Base-by-base conservation (phyloP, 2,329 filamentous ascomycete species). In the Orbilia brochopaga region DNA sequence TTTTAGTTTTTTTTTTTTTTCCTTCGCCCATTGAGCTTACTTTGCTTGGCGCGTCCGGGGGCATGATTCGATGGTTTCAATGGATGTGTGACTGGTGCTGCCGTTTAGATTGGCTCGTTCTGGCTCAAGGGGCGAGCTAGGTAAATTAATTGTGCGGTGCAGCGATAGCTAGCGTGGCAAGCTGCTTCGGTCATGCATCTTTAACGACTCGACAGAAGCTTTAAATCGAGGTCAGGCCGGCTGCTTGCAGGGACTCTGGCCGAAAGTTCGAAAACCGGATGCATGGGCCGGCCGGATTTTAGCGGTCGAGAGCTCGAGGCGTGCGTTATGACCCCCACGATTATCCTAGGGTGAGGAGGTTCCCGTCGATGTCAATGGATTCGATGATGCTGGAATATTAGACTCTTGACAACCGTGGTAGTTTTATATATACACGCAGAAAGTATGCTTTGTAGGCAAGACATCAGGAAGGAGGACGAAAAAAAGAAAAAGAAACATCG, bases 41-140 rank as follows among this genome's bases (percentile, higher is more conserved):
- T 32, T 40, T n/a, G 27, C 57, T 51, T 42, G 17, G 44, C 46
- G 40, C 42, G 37, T 23, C 57, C 44, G 27, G 51, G 57, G 37
- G 37, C n/a, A 2, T 42, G 37, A 13, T 37, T 60, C 10, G 48
- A 52, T 48, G 44, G 57, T 27, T 60, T 35, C 50, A n/a, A 50
- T 40, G 40, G 35, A 42, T 69, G 65, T 62, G 65, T 69, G 64
- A 69, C 64, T 32, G 35, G 32, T 40, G 37, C 64, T 57, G 64
- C 52, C 37, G n/a, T 52, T 62, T 15, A 69, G 65, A 69, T 69
- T 69, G 65, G 65, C 37, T 69, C 57, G 35, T 57, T 61, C 23
- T 13, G 40, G 27, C 24, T 53, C 30, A 37, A 32, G n/a, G n/a
- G n/a, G n/a, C n/a, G n/a, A n/a, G n/a, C n/a, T n/a, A n/a, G n/a